Evolutionary conservation across 805 yeast genomes (phyloP).

Genomic region (Candida jianshihensis): DNA sequence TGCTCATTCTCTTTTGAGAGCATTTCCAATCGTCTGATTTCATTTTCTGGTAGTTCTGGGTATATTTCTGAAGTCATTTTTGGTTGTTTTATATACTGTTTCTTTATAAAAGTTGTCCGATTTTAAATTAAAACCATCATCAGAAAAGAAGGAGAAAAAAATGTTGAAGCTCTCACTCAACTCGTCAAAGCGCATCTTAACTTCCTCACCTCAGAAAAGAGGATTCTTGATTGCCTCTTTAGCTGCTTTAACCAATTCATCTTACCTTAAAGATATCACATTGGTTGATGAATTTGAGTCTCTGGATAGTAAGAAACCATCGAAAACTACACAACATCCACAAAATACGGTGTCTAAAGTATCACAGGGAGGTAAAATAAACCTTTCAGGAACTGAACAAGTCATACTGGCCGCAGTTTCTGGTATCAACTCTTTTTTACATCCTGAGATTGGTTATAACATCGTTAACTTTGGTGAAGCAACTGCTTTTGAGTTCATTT

Average conservation of each 20-base stretch:
- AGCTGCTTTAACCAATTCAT: constrained; percentile 16
- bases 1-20: constrained; percentile 24
- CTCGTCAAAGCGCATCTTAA: neutral
- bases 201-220: constrained; percentile 2
- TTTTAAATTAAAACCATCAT: too few relatives aligned
- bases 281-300: constrained; percentile 56
- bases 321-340: constrained; percentile 23
- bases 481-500: constrained; percentile 67
- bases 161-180: neutral
- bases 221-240: constrained; percentile 11
- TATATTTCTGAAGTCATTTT: constrained; percentile 29
- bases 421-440: constrained; percentile 68
- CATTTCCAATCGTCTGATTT: constrained; percentile 6
- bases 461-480: constrained; percentile 87
- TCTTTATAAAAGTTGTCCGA: neutral
- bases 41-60: constrained; percentile 20
- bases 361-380: constrained; percentile 72
- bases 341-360: too few relatives aligned
- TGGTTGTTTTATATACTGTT: neutral
- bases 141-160: too few relatives aligned
- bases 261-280: constrained; percentile 35
- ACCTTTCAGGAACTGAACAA: constrained; percentile 59
- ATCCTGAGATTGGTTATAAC: constrained; percentile 69
- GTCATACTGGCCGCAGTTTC: constrained; percentile 60
- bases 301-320: constrained; percentile 11